Conservation (phyloP, 1,139 yeast genomes). For the Diutina pseudorugosa region DNA sequence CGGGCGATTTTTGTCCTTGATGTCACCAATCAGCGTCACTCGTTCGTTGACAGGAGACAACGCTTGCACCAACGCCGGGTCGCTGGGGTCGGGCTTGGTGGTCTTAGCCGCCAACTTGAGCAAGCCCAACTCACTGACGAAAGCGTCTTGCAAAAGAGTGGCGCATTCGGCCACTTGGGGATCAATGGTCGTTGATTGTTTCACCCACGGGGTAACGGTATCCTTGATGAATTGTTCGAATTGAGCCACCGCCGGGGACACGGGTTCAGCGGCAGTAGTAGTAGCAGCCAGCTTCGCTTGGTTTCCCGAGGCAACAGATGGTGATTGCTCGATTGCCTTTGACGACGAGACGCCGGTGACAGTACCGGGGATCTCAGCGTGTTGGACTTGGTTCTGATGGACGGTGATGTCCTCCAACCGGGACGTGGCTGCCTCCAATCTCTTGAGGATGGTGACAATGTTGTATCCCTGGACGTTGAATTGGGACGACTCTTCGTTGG, state of each 20-base stretch:
- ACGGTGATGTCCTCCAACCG: conserved; percentile 82
- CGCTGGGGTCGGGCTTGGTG: conserved; percentile 49
- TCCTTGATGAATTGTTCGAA: conserved; percentile 45
- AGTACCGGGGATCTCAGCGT: background rate
- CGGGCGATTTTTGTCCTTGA: conserved; percentile 67
- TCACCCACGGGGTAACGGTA: conserved; percentile 48
- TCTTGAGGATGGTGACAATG: conserved; percentile 65
- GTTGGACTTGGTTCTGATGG: conserved; percentile 32
- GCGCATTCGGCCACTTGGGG: conserved; percentile 53
- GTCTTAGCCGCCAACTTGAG: conserved; percentile 49
- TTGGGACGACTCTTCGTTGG: conserved; percentile 34
- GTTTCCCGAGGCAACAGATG: conserved; percentile 12
- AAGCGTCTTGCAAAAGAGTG: conserved; percentile 42
- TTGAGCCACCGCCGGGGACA: conserved; percentile 19
- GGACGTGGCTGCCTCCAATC: conserved; percentile 89
- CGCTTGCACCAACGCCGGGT: conserved; percentile 43
- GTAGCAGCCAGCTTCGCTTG: conserved; percentile 5
- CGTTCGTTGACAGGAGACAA: conserved; percentile 57
- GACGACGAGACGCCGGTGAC: background rate
- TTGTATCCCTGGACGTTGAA: conserved; percentile 70
- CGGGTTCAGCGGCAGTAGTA: background rate
- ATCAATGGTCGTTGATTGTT: conserved; percentile 47
- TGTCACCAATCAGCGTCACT: conserved; percentile 42
- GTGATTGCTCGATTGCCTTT: conserved; percentile 6
- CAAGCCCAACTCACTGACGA: conserved; percentile 44